These are phyloP conservation scores for Crithidia bombi DNA, from an alignment of 208 protist genomes.

Conservation along the genomic window DNA sequence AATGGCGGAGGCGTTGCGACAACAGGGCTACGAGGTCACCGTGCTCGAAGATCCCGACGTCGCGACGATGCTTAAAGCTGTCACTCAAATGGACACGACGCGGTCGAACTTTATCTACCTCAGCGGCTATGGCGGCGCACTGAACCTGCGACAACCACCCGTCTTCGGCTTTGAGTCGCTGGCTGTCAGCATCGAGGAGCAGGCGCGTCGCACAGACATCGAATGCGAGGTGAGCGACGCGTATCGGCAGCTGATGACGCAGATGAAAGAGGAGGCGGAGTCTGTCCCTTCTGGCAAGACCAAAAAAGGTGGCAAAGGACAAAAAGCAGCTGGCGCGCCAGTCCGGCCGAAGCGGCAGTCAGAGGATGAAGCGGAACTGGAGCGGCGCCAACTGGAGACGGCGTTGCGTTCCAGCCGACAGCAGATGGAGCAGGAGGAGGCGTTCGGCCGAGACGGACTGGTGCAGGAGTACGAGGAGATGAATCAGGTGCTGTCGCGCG, in stretches of 20 bases:
- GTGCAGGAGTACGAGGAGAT: conserved; percentile 68
- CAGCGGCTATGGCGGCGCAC: conserved; percentile 81
- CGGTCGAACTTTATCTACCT: conserved; percentile 85
- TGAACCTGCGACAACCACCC: conserved; percentile 73
- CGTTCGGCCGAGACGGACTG: conserved; percentile 35
- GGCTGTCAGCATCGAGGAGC: conserved; percentile 68
- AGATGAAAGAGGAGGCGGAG: conserved; percentile 39
- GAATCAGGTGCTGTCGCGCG: conserved; percentile 58
- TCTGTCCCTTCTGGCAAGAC: conserved; percentile 44
- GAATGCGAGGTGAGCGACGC: conserved; percentile 42
- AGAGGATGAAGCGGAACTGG: conserved; percentile 57
- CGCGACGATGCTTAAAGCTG: conserved; percentile 52
- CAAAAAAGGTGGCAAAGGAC: conserved; percentile 58
- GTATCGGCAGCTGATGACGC: conserved; percentile 43
- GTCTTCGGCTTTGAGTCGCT: conserved; percentile 65
- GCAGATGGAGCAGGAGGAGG: conserved; percentile 70
- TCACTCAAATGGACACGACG: conserved; percentile 62
- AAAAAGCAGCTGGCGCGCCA: conserved; percentile 35
- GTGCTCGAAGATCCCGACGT: conserved; percentile 55
- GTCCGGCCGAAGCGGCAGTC: conserved; percentile 50
- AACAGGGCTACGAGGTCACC: conserved; percentile 83
- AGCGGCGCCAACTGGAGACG: conserved; percentile 59
- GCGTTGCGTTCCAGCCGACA: conserved; percentile 43
- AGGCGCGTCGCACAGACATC: conserved; percentile 46
- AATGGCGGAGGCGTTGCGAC: conserved; percentile 56